Conservation (phyloP, 257 asterid genomes). For the Rubia yunnanensis region DNA sequence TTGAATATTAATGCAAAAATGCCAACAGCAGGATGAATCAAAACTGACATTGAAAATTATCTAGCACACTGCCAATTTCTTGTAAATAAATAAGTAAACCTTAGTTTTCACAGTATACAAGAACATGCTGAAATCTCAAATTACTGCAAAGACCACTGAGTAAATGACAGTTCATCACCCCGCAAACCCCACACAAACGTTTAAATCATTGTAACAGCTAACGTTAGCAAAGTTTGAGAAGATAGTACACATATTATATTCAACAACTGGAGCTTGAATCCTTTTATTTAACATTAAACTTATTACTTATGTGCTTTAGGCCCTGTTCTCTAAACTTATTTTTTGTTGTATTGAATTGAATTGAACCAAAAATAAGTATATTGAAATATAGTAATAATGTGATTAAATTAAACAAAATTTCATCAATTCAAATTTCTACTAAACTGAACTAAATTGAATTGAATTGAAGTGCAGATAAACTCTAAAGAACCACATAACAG, state of each 20-base stretch:
- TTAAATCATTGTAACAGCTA: background rate
- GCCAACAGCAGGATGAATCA: background rate
- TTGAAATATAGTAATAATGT: too few relatives aligned
- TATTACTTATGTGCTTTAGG: background rate
- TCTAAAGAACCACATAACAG: too few relatives aligned
- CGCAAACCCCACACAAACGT: background rate
- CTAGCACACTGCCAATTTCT: background rate
- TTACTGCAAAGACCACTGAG: background rate
- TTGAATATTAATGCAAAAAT: background rate
- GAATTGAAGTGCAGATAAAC: too few relatives aligned
- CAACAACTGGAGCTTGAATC: background rate
- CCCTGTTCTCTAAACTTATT: too few relatives aligned
- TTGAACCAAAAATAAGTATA: too few relatives aligned
- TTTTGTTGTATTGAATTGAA: too few relatives aligned
- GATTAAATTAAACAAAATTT: too few relatives aligned
- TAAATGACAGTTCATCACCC: background rate
- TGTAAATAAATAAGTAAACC: background rate
- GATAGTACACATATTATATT: background rate
- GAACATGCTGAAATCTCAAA: background rate
- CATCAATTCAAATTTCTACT: too few relatives aligned
- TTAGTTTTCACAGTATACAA: background rate
- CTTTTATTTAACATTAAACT: background rate
- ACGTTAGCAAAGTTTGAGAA: background rate
- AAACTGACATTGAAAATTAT: background rate
- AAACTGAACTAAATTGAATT: too few relatives aligned